Base-by-base conservation (phyloP, 2,329 filamentous ascomycete species). In the Colletotrichum sp. region DNA sequence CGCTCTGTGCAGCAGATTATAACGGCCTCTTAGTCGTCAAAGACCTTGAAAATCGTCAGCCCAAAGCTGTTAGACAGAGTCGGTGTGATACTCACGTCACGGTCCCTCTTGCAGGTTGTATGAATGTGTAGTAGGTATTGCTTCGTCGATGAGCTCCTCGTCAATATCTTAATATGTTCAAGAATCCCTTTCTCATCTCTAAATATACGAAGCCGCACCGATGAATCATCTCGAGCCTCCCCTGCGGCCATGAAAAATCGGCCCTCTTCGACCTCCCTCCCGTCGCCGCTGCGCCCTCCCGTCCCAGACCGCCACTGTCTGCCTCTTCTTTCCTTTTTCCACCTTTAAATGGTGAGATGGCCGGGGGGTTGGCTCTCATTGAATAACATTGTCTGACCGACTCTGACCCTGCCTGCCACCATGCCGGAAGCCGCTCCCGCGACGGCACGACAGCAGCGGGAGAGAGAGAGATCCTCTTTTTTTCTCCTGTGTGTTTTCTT, bases 221-320 rank as follows among this genome's bases (percentile, higher is more conserved):
- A 57, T 72, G 60, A 64, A 52, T 72, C 63, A 65, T 66, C 39
- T 39, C 65, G 55, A 62, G 18, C 10, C 24, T 28, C 10, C 24
- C 39, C 34, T 63, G 28, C 59, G 32, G 21, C 71, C 60, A 49
- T 49, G 49, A 66, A 71, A 65, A 36, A n/a, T 69, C 74, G 65
- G 70, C 65, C 59, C 67, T 59, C 39, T 77, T 57, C 36, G 24
- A 5, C 26, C 44, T 65, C 70, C 44, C 26, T 63, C 21, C 60
- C 71, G 66, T 66, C 39, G 66, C 36, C 52, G 30, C 67, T 67
- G 75, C 75, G 66, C 39, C 44, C 52, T 71, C 71, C 75, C 67
- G 66, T 28, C 71, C 62, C 60, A 62, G 72, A 74, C 66, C 75
- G 75, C 75, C 71, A 77, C 34, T 71, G 72, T 32, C 60, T 71